phyloP scores from a whole-genome alignment of 805 yeast genomes.

The Maudiozyma turicensis region DNA sequence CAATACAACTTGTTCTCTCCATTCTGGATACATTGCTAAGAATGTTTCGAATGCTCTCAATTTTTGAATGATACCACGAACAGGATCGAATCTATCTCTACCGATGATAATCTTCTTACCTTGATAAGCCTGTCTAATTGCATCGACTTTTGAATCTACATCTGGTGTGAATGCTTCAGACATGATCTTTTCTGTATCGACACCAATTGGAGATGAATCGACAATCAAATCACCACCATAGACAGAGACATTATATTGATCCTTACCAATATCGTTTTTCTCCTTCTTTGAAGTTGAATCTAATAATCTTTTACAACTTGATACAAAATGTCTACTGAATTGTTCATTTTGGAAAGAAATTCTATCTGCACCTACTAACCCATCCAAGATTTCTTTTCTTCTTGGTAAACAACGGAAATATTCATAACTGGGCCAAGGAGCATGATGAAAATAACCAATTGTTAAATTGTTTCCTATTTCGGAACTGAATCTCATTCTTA shows the following conservation, averaged over 20 bases:
- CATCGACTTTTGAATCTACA: conserved; percentile 53
- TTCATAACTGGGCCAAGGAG: conserved; percentile 94
- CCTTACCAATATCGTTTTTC: conserved; percentile 20
- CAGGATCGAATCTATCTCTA: conserved; percentile 84
- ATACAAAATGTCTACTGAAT: conserved; percentile 82
- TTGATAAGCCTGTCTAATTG: conserved; percentile 52
- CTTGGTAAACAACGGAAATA: conserved; percentile 84
- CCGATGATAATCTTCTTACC: conserved; percentile 80
- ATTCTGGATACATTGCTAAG: conserved; percentile 83
- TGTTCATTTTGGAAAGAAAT: conserved; percentile 80
- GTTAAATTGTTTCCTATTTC: conserved; percentile 35
- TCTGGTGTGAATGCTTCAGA: conserved; percentile 39
- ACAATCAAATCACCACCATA: conserved; percentile 73
- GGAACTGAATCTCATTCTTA: conserved; percentile 52
- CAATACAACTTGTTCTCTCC: conserved; percentile 77
- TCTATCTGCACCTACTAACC: conserved; percentile 82
- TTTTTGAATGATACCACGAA: conserved; percentile 90
- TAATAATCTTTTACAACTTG: conserved; percentile 78
- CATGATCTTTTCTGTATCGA: conserved; percentile 63
- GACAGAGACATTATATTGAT: conserved; percentile 39
- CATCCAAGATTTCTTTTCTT: conserved; percentile 74
- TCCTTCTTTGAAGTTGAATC: conserved; percentile 57
- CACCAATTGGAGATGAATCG: conserved; percentile 79
- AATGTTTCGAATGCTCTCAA: conserved; percentile 84
- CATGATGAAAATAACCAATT: conserved; percentile 73